A percentile compares a stretch with the other conserved stretches of the same genome.
Conservation (phyloP, 345 rosid genomes). For the Combretum micranthum region DNA sequence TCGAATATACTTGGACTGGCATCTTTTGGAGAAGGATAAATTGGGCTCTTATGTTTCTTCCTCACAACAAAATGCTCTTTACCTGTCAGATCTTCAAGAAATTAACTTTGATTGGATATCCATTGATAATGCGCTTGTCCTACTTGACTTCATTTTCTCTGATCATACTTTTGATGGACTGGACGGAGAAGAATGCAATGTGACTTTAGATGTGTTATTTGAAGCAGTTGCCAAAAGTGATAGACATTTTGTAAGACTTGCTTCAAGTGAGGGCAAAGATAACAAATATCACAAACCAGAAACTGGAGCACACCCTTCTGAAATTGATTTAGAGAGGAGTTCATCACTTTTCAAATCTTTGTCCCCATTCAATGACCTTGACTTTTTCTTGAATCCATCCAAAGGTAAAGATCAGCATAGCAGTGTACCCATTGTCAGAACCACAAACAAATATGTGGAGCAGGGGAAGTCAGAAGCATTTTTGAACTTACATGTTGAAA, state of each 20-base stretch:
- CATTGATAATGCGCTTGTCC: slow-evolving; percentile 32
- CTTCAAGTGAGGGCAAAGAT: slow-evolving; percentile 22
- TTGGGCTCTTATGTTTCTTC: slow-evolving; percentile 24
- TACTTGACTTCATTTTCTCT: slow-evolving; percentile 46
- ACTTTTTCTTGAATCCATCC: slow-evolving; percentile 77
- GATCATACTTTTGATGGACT: slow-evolving; percentile 33
- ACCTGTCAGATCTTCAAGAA: slow-evolving; percentile 28
- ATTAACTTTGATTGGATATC: slow-evolving; percentile 31
- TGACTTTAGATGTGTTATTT: slow-evolving; percentile 25
- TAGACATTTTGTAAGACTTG: slow-evolving; percentile 16
- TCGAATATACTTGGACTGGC: slow-evolving; percentile 87
- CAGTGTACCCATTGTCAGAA: slow-evolving; percentile 14
- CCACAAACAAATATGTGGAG: slow-evolving; percentile 14
- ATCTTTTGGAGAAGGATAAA: slow-evolving; percentile 55
- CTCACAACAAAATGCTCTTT: slow-evolving; percentile 21
- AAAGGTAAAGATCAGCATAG: slow-evolving; percentile 36
- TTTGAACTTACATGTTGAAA: slow-evolving; percentile 37
- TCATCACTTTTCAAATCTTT: slow-evolving; percentile 47
- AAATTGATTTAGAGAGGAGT: slow-evolving; percentile 34
- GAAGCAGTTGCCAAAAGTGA: slow-evolving; percentile 19
- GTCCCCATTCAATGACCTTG: slow-evolving; percentile 73
- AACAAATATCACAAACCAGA: slow-evolving; percentile 20
- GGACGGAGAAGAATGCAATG: slow-evolving; percentile 28
- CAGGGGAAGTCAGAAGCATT: slow-evolving; percentile 31
- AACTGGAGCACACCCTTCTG: slow-evolving; percentile 22